Evolutionary conservation across 306 rosid genomes (phyloP), one percentile per base, ranked within the genome.

Genomic region (Mimosa bimucronata): DNA sequence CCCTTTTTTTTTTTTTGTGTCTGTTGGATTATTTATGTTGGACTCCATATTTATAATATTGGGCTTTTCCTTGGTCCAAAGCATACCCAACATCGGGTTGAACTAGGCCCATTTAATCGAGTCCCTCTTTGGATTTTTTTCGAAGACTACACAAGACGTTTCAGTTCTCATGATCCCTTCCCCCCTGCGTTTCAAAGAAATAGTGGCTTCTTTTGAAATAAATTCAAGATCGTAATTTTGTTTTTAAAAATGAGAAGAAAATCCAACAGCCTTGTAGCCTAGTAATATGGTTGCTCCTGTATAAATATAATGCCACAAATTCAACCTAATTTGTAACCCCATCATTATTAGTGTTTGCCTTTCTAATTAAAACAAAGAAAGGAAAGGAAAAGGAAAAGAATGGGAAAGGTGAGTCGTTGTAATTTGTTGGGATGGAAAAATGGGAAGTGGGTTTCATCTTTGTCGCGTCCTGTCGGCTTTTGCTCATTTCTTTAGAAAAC

Each of bases 401-500:
- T 14, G 53, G 21, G 7, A 48, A 48, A 48, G n/a, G 53, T 48
- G 53, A 48, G 53, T 48, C 5, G 53, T 48, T 48, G 5, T 46
- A 46, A 15, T 46, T 44, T 44, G 18, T 14, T 5, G 53, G 19
- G 53, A 15, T 14, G 23, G n/a, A n/a, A 50, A 18, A 16, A 50
- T 16, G 57, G 8, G 60, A 52, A 52, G 60, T 52, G 60, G 62
- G 50, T 18, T 74, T 80, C 58, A 87, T 13, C 5, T 79, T 71
- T 86, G 91, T 89, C 86, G 81, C 81, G 57, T 78, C 42, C 73
- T 79, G 84, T 84, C 84, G 84, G 84, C 70, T 70, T 29, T 29
- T 25, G 15, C n/a, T 25, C 25, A 34, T 41, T 41, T 42, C 12
- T 29, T 29, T 73, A 50, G 40, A 48, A 83, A 65, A 29, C 66